Evolutionary conservation across 2,329 filamentous ascomycete species (phyloP).

Genomic region (Tolypocladium ovalisporum): DNA sequence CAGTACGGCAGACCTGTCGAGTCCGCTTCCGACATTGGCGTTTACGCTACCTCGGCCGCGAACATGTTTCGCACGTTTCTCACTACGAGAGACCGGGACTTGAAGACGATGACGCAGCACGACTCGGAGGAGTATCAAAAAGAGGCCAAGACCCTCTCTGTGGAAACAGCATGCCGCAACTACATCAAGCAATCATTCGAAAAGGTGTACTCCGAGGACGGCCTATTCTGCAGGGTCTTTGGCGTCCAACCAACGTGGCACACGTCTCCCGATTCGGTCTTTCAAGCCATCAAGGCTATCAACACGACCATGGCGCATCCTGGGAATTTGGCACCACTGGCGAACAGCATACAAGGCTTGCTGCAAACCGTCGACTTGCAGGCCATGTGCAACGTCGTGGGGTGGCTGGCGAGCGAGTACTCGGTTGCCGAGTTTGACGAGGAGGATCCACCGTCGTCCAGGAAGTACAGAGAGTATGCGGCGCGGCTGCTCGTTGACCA

Average conservation of each 20-base stretch:
- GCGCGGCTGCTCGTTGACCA: slow-evolving; percentile 45
- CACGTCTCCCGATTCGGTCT: slow-evolving; percentile 36
- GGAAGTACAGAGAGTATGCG: slow-evolving; percentile 45
- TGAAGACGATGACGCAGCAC: slow-evolving; percentile 40
- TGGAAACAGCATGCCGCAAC: slow-evolving; percentile 45
- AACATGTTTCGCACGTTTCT: slow-evolving; percentile 45
- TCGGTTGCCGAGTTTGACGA: slow-evolving; percentile 45
- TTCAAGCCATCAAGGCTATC: slow-evolving; percentile 35
- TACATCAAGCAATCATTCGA: slow-evolving; percentile 51
- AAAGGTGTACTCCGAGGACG: slow-evolving; percentile 42
- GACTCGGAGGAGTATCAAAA: slow-evolving; percentile 44
- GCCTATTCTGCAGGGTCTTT: slow-evolving; percentile 44
- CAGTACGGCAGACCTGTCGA: slow-evolving; percentile 34
- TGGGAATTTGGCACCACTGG: slow-evolving; percentile 42
- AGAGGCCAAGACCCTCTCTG: slow-evolving; percentile 35
- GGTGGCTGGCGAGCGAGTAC: slow-evolving; percentile 49
- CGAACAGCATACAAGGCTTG: slow-evolving; percentile 35
- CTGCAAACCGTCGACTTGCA: slow-evolving; percentile 36
- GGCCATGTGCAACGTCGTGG: slow-evolving; percentile 42
- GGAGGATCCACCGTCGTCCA: slow-evolving; percentile 40
- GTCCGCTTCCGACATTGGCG: slow-evolving; percentile 32
- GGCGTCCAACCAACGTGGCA: slow-evolving; percentile 43
- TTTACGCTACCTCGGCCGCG: slow-evolving; percentile 41
- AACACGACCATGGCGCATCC: slow-evolving; percentile 41
- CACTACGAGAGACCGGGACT: slow-evolving; percentile 39